These are phyloP conservation scores for Nematodospora anomalae DNA, from an alignment of 1,139 yeast genomes.

Conservation along the genomic window DNA sequence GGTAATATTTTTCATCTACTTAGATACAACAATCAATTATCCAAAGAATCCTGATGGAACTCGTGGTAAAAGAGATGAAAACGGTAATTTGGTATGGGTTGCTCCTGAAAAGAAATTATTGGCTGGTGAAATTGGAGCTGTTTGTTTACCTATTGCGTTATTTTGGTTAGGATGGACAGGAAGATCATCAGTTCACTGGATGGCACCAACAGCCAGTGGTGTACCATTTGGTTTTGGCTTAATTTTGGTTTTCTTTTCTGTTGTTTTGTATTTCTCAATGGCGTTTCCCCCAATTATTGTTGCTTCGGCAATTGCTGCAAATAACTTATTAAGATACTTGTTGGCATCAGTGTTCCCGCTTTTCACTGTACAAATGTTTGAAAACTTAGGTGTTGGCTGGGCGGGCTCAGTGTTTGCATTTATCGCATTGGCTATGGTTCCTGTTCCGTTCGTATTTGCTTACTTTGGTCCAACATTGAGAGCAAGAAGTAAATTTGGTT, in stretches of 20 bases:
- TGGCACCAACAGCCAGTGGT: slow-evolving; percentile 74
- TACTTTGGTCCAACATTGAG: slow-evolving; percentile 58
- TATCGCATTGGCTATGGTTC: slow-evolving; percentile 34
- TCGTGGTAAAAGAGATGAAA: slow-evolving; percentile 53
- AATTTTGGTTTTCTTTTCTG: slow-evolving; percentile 70
- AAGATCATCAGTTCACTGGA: slow-evolving; percentile 62
- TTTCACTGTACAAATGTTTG: slow-evolving; percentile 47
- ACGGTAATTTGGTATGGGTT: slow-evolving; percentile 50
- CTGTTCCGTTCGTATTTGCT: slow-evolving; percentile 48
- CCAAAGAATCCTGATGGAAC: slow-evolving; percentile 65
- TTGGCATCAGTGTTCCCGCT: slow-evolving; percentile 61
- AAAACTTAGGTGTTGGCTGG: slow-evolving; percentile 38
- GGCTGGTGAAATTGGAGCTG: slow-evolving; percentile 58
- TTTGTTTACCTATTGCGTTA: slow-evolving; percentile 63
- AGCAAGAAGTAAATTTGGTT: slow-evolving; percentile 56
- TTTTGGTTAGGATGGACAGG: slow-evolving; percentile 88
- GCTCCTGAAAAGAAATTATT: slow-evolving; percentile 40
- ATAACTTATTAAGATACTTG: slow-evolving; percentile 65
- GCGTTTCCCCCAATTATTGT: slow-evolving; percentile 72
- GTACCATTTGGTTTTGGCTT: slow-evolving; percentile 76
- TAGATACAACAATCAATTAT: slow-evolving; percentile 51
- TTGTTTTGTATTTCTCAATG: slow-evolving; percentile 68
- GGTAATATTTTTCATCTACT: slow-evolving; percentile 45
- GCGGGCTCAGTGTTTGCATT: slow-evolving; percentile 39
- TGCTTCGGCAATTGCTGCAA: slow-evolving; percentile 81